These are phyloP conservation scores for Martiniozyma asiatica DNA, from an alignment of 1,139 yeast species.

Conservation along the genomic window DNA sequence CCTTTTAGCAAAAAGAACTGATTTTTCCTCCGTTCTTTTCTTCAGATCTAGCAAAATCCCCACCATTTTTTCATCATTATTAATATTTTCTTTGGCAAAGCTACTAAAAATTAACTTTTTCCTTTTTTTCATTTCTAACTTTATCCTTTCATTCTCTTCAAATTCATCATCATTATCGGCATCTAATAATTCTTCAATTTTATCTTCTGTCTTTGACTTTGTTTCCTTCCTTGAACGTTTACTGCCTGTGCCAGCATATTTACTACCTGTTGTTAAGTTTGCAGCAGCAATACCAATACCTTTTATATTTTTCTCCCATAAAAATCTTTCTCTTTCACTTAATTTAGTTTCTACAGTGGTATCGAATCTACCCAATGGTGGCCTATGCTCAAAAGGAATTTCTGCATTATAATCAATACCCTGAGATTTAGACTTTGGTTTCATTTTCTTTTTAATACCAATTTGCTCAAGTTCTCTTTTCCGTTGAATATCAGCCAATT, in stretches of 20 bases:
- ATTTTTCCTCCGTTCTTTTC: constrained; percentile 13
- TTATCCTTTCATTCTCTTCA: constrained; percentile 22
- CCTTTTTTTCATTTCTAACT: constrained; percentile 28
- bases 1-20: constrained; percentile 14
- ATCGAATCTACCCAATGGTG: constrained; percentile 61
- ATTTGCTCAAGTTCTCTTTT: constrained; percentile 80
- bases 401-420: constrained; percentile 78
- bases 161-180: constrained; percentile 26
- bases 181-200: constrained; percentile 12
- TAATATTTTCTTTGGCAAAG: constrained; percentile 21
- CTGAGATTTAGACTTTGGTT: constrained; percentile 37
- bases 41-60: constrained; percentile 20
- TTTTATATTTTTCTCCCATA: constrained; percentile 28
- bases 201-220: constrained; percentile 18
- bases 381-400: constrained; percentile 69
- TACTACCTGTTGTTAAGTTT: not conserved
- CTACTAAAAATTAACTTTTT: constrained; percentile 45
- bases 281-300: constrained; percentile 3
- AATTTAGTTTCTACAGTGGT: constrained; percentile 41
- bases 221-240: constrained; percentile 13
- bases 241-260: constrained; percentile 24
- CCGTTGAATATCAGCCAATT: constrained; percentile 68
- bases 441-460: constrained; percentile 53
- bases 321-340: constrained; percentile 28
- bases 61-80: constrained; percentile 3